These are phyloP conservation scores for Chiua sp. DNA, from an alignment of 1,284 basidiomycete species.

Conservation along the genomic window DNA sequence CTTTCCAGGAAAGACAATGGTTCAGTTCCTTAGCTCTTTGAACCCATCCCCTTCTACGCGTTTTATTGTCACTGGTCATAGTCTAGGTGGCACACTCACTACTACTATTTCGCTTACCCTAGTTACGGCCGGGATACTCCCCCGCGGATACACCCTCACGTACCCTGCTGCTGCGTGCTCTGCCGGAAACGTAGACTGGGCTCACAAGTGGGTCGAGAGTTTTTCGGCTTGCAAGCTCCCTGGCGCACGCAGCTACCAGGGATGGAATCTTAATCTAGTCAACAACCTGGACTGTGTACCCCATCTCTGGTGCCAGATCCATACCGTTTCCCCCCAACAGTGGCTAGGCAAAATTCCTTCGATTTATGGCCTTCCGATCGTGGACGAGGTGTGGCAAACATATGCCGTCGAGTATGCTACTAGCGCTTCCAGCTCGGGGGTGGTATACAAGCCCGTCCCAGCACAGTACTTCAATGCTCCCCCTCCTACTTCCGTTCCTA, in stretches of 20 bases:
- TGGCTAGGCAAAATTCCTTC: constrained; percentile 14
- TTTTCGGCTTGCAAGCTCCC: not conserved
- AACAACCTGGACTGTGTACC: constrained; percentile 19
- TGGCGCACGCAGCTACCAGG: not conserved
- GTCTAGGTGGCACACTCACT: constrained; percentile 15
- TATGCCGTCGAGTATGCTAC: not conserved
- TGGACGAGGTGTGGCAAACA: not conserved
- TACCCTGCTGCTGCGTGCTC: constrained; percentile 14
- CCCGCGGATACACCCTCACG: not conserved
- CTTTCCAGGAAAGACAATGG: constrained; percentile 7
- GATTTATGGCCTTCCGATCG: constrained; percentile 15
- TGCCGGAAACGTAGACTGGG: not conserved
- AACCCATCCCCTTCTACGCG: not conserved
- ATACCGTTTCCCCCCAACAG: constrained; percentile 1
- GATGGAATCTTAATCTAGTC: constrained; percentile 27
- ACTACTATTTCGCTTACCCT: constrained; percentile 18
- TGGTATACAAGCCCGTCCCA: not conserved
- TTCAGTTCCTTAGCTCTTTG: constrained; percentile 10
- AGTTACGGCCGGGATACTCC: not conserved
- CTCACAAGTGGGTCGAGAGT: not conserved
- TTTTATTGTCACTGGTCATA: constrained; percentile 13
- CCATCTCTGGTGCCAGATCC: constrained; percentile 14
- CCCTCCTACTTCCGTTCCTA: not conserved
- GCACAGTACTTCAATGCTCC: not conserved
- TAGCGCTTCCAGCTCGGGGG: not conserved